Percentiles rank a stretch among this genome's conserved stretches.
Conservation (phyloP, 768 basidiomycete species). For the Erythrobasidium yunnanense region DNA sequence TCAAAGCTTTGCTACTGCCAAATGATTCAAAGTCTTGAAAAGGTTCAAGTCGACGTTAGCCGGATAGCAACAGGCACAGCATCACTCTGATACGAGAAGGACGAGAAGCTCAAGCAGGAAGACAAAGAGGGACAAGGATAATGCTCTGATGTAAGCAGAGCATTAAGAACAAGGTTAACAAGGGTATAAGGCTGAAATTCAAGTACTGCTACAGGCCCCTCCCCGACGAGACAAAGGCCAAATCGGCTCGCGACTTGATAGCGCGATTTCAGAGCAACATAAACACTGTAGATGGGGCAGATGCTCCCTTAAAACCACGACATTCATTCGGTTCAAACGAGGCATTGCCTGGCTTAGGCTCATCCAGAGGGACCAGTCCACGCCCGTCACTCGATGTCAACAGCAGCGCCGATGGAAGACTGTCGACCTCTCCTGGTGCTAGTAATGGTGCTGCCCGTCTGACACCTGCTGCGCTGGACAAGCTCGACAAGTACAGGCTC, state of each 20-base stretch:
- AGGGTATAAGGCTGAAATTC: not conserved
- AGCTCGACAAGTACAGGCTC: too few relatives aligned
- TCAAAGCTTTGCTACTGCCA: too few relatives aligned
- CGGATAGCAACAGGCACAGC: too few relatives aligned
- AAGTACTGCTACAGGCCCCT: not conserved
- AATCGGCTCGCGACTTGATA: constrained; percentile 2
- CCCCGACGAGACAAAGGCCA: constrained; percentile 7
- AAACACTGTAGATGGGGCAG: not conserved
- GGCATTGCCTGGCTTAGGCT: too few relatives aligned
- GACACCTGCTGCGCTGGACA: too few relatives aligned
- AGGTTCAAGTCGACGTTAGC: too few relatives aligned
- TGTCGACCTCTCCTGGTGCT: not conserved
- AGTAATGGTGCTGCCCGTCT: too few relatives aligned
- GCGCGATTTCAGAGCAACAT: constrained; percentile 17
- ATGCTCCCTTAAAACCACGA: constrained; percentile 2
- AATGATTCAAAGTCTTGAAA: too few relatives aligned
- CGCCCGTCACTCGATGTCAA: too few relatives aligned
- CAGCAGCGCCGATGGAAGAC: not conserved
- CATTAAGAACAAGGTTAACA: not conserved
- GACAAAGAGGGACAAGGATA: not conserved
- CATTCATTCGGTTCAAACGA: constrained; percentile 14
- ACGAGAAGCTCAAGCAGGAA: too few relatives aligned
- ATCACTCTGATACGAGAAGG: too few relatives aligned
- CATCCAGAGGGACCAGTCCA: too few relatives aligned
- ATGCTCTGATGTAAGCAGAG: not conserved